Percentiles rank a stretch among this genome's conserved stretches.
phyloP scores from a whole-genome alignment of 1,284 basidiomycete species.

The Agroathelia rolfsii region DNA sequence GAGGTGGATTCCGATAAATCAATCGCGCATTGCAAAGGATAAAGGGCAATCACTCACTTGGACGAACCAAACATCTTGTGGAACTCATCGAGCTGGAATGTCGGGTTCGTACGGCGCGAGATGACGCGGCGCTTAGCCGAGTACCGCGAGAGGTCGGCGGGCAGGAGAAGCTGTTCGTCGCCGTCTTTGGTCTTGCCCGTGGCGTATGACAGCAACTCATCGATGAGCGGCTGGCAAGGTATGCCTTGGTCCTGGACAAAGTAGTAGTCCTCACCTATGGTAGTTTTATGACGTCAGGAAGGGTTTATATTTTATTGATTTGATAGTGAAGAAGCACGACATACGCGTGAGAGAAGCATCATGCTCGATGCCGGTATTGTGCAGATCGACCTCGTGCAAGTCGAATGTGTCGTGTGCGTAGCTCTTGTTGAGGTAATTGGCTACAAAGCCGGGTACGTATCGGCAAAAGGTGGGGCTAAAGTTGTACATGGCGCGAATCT shows the following conservation, averaged over 20 bases:
- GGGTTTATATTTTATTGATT: not conserved
- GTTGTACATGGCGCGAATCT: constrained; percentile 51
- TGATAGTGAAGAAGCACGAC: constrained; percentile 16
- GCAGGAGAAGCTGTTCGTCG: constrained; percentile 34
- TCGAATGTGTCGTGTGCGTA: constrained; percentile 53
- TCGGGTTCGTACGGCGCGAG: constrained; percentile 39
- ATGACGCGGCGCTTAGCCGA: constrained; percentile 49
- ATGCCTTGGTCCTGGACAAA: constrained; percentile 41
- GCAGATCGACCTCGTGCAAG: constrained; percentile 52
- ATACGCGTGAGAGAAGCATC: constrained; percentile 63
- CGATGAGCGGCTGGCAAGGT: constrained; percentile 38
- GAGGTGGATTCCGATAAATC: constrained; percentile 1
- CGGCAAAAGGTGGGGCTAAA: constrained; percentile 57
- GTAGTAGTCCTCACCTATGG: constrained; percentile 46
- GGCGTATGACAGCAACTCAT: constrained; percentile 48
- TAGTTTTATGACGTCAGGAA: not conserved
- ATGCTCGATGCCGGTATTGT: constrained; percentile 75
- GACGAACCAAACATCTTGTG: constrained; percentile 57
- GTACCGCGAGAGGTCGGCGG: constrained; percentile 46
- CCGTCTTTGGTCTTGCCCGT: constrained; percentile 45
- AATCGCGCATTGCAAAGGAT: constrained; percentile 2
- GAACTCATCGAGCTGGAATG: constrained; percentile 35
- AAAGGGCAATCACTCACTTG: constrained; percentile 39
- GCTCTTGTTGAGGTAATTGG: constrained; percentile 42
- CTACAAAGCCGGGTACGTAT: constrained; percentile 50